Conservation (phyloP, 164 flowering plant genomes). For the Pachysandra terminalis region DNA sequence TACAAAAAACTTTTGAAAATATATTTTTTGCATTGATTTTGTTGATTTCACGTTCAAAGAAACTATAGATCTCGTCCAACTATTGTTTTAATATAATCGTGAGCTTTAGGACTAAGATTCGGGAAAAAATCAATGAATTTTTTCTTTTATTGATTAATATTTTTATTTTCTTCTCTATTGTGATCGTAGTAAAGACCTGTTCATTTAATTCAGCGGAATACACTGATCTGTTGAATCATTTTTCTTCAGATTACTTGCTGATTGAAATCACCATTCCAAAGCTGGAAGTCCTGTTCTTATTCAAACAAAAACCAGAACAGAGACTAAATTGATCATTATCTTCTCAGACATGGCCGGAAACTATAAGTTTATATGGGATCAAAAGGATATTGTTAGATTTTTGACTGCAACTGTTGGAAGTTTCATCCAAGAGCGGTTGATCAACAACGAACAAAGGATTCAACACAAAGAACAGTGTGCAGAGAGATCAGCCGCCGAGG, state of each 20-base stretch:
- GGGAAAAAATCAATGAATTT: too few relatives aligned
- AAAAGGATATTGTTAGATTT: conserved; percentile 47
- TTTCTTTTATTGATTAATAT: too few relatives aligned
- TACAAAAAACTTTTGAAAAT: too few relatives aligned
- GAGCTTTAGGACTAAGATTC: too few relatives aligned
- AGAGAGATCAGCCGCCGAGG: conserved; percentile 75
- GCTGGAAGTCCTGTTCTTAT: background rate
- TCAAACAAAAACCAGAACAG: background rate
- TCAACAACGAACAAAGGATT: conserved; percentile 45
- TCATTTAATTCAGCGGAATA: background rate
- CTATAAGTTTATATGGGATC: conserved; percentile 47
- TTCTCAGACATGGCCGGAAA: conserved; percentile 31
- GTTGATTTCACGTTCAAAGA: too few relatives aligned
- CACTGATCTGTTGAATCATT: background rate
- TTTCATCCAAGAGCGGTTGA: conserved; percentile 53
- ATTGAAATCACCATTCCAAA: background rate
- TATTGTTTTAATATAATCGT: too few relatives aligned
- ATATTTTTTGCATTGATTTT: too few relatives aligned
- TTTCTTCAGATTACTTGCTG: background rate
- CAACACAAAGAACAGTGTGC: conserved; percentile 79
- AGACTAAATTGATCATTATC: background rate
- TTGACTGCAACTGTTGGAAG: conserved; percentile 47
- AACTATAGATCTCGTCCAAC: too few relatives aligned
- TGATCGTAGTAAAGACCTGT: background rate
- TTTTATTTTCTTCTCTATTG: too few relatives aligned